Evolutionary conservation across 331 rosid species (phyloP), one percentile per base, ranked within the genome.

Genomic region (Quercus phellos): DNA sequence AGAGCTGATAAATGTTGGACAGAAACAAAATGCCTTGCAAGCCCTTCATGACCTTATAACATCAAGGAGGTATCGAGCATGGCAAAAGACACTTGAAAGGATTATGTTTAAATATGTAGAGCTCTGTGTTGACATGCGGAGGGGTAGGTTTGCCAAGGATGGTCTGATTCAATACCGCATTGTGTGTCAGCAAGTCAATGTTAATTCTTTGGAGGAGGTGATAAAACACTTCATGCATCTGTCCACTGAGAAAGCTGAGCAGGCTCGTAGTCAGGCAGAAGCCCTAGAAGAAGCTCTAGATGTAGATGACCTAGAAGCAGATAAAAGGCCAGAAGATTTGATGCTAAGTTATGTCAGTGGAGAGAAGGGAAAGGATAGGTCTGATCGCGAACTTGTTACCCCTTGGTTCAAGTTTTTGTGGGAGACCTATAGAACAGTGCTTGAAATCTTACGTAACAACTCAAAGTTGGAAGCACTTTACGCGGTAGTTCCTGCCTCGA

Each of bases 261-360:
- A 90, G 85, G 99, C 99, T 4, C 97, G 98, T 26, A 89, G 84
- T 81, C 98, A 93, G 89, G 99, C 98, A 0, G 89, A 90, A 77
- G 98, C 93, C 7, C 70, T 93, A 26, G 99, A 95, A 75, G 98
- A 93, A 77, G 99, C 99, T 2, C 93, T 95, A 7, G 96, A 95
- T 78, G 97, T 95, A 3, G 98, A 95, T 75, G 99, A 95, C 81
- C 85, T 95, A 18, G 99, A 95, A 87, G 99, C 97, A 0, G 99
- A 95, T 80, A 89, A 91, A 78, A 93, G 97, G 85, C 99, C 98
- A 0, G 99, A 95, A 78, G 99, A 95, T 72, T 79, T 95, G 69
- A 95, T 95, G 99, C 88, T 95, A 1, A 93, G 98, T 73, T 93
- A 89, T 82, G 99, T 95, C 79, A 95, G 99, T 67, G 99, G 99